Base-by-base conservation (phyloP, 2,329 filamentous ascomycete species). In the Colletotrichum simmondsii region DNA sequence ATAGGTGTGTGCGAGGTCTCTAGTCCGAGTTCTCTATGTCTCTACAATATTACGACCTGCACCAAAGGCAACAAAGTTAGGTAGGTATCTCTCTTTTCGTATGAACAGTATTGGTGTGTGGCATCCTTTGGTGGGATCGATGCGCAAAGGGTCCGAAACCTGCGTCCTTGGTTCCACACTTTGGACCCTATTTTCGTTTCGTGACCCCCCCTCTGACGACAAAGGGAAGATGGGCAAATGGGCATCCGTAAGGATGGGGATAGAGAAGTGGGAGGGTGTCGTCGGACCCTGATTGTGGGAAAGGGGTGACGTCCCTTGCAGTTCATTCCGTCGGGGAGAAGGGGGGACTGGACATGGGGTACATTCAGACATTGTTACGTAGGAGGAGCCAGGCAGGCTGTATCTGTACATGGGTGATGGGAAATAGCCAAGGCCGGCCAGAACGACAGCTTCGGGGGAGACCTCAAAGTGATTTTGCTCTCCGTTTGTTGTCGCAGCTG, bases 131-230 rank as follows among this genome's bases (percentile, higher is more conserved):
- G 62, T 30, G 52, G 52, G 59, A 65, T 30, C 28, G 60, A 70
- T 70, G 66, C 67, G 66, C 56, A 35, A 65, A 73, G 71, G 71
- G 71, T 73, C 71, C 28, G 65, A 61, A 72, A 61, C 71, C 66
- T 42, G 71, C 61, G 46, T 58, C 65, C 65, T 60, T 64, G 32
- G 71, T 57, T 49, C 71, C 35, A 60, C 54, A 49, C 42, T 63
- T 32, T 49, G 52, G 35, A 19, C 19, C 63, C 63, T 22, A 28
- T 26, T 42, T 32, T 49, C 42, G 42, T 49, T 49, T 49, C 19
- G 42, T 49, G 42, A 49, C 24, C n/a, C 12, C 5, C 8, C 42
- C 59, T 59, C 59, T 70, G 70, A 61, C 59, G 65, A 65, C 16
- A n/a, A 32, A 70, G 46, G 53, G 60, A 57, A 46, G 37, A 30